A percentile compares a stretch with the other conserved stretches of the same genome.
Conservation (phyloP, 2,329 filamentous ascomycete genomes). For the Fusarium duplospermum region DNA sequence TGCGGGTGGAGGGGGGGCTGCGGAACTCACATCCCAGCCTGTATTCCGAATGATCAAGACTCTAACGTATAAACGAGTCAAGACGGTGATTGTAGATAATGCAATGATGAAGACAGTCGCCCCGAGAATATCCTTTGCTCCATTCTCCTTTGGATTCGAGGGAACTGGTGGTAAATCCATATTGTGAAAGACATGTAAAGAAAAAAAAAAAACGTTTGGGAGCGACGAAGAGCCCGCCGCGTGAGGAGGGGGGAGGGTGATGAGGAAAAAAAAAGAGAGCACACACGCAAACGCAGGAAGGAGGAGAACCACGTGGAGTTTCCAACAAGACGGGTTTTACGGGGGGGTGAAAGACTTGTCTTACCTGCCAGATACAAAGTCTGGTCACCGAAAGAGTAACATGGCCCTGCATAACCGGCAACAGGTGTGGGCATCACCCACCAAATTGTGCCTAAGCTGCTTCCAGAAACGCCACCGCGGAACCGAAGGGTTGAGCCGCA, state of each 20-base stretch:
- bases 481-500: neutral
- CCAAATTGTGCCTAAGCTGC: neutral
- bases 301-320: neutral
- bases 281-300: neutral
- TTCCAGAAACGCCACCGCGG: neutral
- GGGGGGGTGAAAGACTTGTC: neutral
- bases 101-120: conserved; percentile 54
- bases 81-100: conserved; percentile 52
- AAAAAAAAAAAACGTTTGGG: neutral
- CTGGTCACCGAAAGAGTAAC: neutral
- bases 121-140: conserved; percentile 52
- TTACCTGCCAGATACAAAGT: neutral
- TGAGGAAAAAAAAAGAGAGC: conserved; percentile 7
- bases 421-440: neutral
- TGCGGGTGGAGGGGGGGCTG: neutral
- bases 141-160: conserved; percentile 51
- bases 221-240: conserved; percentile 1
- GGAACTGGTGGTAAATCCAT: conserved; percentile 37
- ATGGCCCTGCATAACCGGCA: neutral
- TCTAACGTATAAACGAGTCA: conserved; percentile 60
- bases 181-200: conserved; percentile 17
- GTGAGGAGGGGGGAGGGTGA: conserved; percentile 3
- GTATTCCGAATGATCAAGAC: conserved; percentile 58
- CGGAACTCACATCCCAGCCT: conserved; percentile 57
- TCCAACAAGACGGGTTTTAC: neutral